phyloP scores from a whole-genome alignment of 768 basidiomycete genomes.

The Sarcomyxa edulis region DNA sequence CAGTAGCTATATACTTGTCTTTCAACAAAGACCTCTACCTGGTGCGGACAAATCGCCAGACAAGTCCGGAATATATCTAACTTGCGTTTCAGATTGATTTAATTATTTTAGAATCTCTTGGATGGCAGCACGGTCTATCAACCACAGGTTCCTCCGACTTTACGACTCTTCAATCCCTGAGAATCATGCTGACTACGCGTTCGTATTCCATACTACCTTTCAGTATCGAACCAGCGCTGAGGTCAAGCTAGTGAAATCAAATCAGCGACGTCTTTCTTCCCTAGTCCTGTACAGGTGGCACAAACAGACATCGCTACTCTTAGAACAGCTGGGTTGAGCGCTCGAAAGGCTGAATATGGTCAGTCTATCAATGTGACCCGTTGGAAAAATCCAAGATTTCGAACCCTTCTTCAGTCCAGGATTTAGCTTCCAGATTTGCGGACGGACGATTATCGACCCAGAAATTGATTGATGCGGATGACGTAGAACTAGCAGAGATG shows the following conservation, averaged over 20 bases:
- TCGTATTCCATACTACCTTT: conserved; percentile 14
- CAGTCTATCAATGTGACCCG: conserved; percentile 7
- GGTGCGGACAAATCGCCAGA: too few species aligned
- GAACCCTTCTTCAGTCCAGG: conserved; percentile 69
- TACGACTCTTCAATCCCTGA: conserved; percentile 75
- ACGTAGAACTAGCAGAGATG: conserved; percentile 73
- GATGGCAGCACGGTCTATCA: conserved; percentile 81
- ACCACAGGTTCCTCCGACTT: conserved; percentile 70
- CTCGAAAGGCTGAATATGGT: conserved; percentile 90
- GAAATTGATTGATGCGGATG: conserved; percentile 63
- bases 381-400: neutral
- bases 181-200: conserved; percentile 48
- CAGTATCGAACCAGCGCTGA: conserved; percentile 5
- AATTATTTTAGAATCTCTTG: too few species aligned
- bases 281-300: conserved; percentile 65
- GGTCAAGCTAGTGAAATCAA: conserved; percentile 11
- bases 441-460: conserved; percentile 75
- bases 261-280: conserved; percentile 46
- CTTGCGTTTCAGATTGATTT: too few species aligned
- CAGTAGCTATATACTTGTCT: too few species aligned
- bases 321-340: conserved; percentile 71
- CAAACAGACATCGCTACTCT: conserved; percentile 53
- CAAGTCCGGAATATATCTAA: too few species aligned
- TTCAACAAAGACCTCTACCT: too few species aligned
- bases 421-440: conserved; percentile 74